Conservation (phyloP, 257 asterid species). For the Buddleja alternifolia region DNA sequence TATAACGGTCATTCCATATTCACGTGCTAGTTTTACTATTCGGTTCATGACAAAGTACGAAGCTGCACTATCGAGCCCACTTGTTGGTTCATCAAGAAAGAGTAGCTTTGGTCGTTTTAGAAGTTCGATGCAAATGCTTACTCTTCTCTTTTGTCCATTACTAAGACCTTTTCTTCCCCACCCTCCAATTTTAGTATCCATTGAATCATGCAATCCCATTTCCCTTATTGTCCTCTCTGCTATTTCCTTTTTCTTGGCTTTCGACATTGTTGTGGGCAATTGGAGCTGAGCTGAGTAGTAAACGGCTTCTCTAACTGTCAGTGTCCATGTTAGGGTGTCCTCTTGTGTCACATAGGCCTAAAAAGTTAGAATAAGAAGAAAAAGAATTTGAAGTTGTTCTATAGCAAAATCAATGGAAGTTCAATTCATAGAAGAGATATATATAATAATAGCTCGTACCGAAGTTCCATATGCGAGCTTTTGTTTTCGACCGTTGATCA, state of each 20-base stretch:
- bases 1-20: constrained; percentile 58
- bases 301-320: constrained; percentile 60
- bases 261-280: constrained; percentile 49
- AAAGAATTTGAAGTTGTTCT: background rate
- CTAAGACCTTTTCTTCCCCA: constrained; percentile 61
- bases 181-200: constrained; percentile 56
- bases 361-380: background rate
- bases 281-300: constrained; percentile 67
- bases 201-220: constrained; percentile 58
- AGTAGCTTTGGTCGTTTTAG: constrained; percentile 64
- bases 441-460: constrained; percentile 32
- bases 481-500: constrained; percentile 51
- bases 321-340: constrained; percentile 56
- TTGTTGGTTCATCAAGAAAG: constrained; percentile 73
- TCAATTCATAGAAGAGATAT: background rate
- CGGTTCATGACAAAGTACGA: constrained; percentile 47
- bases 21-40: constrained; percentile 45
- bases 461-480: constrained; percentile 63
- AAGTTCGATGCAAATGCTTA: constrained; percentile 65
- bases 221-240: constrained; percentile 55
- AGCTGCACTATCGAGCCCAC: constrained; percentile 74
- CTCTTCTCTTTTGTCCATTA: constrained; percentile 62
- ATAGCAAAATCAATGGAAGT: background rate
- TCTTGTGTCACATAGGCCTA: constrained; percentile 68
- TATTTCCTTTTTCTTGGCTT: constrained; percentile 41